Evolutionary conservation across 2,329 filamentous ascomycete species (phyloP), one percentile per base, ranked within the genome.

Genomic region (Lecanicillium sp.): DNA sequence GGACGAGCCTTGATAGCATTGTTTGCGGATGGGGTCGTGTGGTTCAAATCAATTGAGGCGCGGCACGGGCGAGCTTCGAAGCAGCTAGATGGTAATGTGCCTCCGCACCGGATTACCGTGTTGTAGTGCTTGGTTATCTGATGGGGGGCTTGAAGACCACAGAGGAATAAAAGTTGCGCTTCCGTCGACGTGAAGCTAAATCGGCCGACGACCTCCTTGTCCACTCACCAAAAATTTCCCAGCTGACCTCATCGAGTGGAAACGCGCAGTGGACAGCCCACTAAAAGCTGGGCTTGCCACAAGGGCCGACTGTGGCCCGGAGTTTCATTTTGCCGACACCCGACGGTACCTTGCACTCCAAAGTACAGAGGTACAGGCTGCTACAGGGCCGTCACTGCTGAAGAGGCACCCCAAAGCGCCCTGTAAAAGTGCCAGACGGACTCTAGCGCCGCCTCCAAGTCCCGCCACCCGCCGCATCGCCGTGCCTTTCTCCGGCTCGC

Each of bases 1-100:
- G 44, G 44, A 44, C 49, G 30, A 51, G 49, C 45, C 55, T 50
- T 37, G 55, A 57, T 49, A 57, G 47, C 55, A 57, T 57, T 45
- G 36, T 53, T 35, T n/a, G n/a, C n/a, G n/a, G n/a, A n/a, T 12
- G 37, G 30, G 37, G 12, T 29, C 7, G 36, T n/a, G 32, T 42
- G 37, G 11, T 48, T 42, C 45, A 29, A 36, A 36, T 36, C 45
- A 42, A 48, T 48, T 42, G 45, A 23, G 12, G 29, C 38, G 17
- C 35, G 32, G 15, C 17, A 21, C 38, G n/a, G n/a, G 38, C 23
- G 38, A 36, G 45, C 42, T n/a, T 11, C 38, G 45, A 46, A 38
- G 44, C 26, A 32, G 20, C 17, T 19, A 19, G 21, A 15, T 35
- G 5, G n/a, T 21, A 35, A 8, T 40, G 37, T 30, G n/a, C 37